Evolutionary conservation across 23 red algal species (phyloP), one percentile per base, ranked within the genome.

Genomic region (Gracilaria gracilis): DNA sequence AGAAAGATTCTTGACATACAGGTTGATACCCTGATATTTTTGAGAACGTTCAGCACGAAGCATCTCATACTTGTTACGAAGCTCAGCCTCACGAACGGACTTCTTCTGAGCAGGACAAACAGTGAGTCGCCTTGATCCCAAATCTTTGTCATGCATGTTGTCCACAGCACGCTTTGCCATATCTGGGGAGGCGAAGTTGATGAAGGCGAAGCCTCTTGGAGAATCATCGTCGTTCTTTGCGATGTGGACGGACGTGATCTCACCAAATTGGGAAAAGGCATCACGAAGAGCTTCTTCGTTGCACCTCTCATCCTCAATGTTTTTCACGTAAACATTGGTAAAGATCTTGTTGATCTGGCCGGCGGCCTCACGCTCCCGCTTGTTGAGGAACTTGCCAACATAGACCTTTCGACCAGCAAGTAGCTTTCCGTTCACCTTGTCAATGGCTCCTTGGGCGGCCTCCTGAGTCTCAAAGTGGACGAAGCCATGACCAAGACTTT

Each of bases 271-370:
- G 49, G 78, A 80, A 61, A 99, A 99, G 29, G 95, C 16, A 69
- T 98, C 96, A 50, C 93, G 79, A 51, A 98, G 14, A 35, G 87
- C 77, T 58, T 89, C 94, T 79, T 96, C 85, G 44, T 40, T 90
- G 69, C 94, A 96, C 54, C 81, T 57, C 23, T 89, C 89, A 16
- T 96, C 92, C 66, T 92, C 93, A 78, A 99, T 75, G 71, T 99
- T 96, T 79, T 99, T 99, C 24, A 96, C 81, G 62, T 94, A 99
- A 1, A 99, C 94, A 72, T 99, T 99, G 6, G 97, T 99, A 80
- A 99, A 99, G 47, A 83, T 92, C 79, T 82, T 95, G 84, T 85
- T 86, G 23, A 92, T 61, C 72, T 99, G 83, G 7, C 95, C 97
- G 49, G 87, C 80, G 9, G 94, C 97, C 62, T 96, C 97, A 57